These are phyloP conservation scores for Knufia petricola DNA, from an alignment of 2,329 filamentous ascomycete genomes.

Conservation along the genomic window DNA sequence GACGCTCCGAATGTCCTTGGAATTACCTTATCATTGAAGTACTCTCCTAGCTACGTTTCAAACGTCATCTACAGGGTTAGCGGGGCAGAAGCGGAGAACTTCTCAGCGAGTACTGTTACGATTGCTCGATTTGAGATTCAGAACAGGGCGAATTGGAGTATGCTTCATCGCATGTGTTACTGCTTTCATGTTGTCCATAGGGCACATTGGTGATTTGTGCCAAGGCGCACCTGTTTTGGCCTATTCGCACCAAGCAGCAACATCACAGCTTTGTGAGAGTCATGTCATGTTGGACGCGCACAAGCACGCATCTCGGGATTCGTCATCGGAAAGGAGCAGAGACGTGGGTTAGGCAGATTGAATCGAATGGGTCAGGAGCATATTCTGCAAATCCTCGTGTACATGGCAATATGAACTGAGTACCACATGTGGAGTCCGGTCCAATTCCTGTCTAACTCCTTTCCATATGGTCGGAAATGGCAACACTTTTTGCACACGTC, in stretches of 20 bases:
- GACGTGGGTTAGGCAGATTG: not conserved
- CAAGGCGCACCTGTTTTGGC: too few relatives aligned
- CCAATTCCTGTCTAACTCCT: not conserved
- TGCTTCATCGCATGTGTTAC: not conserved
- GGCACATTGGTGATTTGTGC: too few relatives aligned
- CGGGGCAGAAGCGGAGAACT: not conserved
- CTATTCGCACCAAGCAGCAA: too few relatives aligned
- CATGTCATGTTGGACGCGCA: too few relatives aligned
- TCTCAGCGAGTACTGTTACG: not conserved
- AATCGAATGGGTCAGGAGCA: too few relatives aligned
- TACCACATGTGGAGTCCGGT: not conserved
- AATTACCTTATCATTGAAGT: not conserved
- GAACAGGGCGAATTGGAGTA: not conserved
- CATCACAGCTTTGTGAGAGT: too few relatives aligned
- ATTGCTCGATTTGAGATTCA: not conserved
- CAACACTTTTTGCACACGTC: not conserved
- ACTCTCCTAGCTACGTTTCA: not conserved
- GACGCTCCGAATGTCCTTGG: not conserved
- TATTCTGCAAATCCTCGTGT: not conserved
- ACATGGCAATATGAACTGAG: conserved; percentile 1
- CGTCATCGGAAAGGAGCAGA: not conserved
- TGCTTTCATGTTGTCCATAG: not conserved
- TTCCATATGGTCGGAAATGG: not conserved
- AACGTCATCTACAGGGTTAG: not conserved
- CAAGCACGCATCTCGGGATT: too few relatives aligned